Evolutionary conservation across 2,329 filamentous ascomycete species (phyloP).

Genomic region (Stagonosporopsis cucurbitacearum): DNA sequence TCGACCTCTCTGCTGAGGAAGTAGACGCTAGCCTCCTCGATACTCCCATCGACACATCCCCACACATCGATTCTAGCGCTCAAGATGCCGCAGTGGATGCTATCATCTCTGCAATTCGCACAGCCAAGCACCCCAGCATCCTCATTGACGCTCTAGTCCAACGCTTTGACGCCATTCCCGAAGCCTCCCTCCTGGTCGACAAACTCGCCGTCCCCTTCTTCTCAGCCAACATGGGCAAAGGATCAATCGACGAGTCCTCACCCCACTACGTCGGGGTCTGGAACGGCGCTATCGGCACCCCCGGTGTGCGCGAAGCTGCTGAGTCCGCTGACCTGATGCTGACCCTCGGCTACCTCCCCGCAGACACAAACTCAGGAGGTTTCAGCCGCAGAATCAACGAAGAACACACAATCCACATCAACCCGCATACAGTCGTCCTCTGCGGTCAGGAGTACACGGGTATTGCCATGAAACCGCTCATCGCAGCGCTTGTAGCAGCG

Average conservation of each 20-base stretch:
- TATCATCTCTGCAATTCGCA: constrained; percentile 40
- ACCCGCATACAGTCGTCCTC: constrained; percentile 48
- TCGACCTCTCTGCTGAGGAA: constrained; percentile 50
- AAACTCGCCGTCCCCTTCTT: constrained; percentile 49
- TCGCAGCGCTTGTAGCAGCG: constrained; percentile 35
- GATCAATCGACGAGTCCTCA: constrained; percentile 52
- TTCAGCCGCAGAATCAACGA: constrained; percentile 48
- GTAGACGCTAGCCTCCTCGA: constrained; percentile 45
- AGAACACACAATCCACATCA: constrained; percentile 44
- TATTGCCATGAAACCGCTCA: constrained; percentile 48
- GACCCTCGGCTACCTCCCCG: constrained; percentile 49
- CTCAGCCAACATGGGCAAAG: constrained; percentile 52
- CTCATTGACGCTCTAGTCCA: constrained; percentile 51
- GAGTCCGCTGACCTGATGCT: constrained; percentile 48
- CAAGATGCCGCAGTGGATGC: constrained; percentile 44
- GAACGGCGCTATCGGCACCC: constrained; percentile 49
- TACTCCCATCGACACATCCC: constrained; percentile 46
- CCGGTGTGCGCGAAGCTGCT: constrained; percentile 48
- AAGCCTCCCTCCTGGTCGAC: constrained; percentile 43
- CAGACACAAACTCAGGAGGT: constrained; percentile 53
- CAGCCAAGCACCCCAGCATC: constrained; percentile 47
- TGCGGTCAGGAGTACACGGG: constrained; percentile 42
- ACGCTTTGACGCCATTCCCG: constrained; percentile 46
- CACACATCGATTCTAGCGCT: constrained; percentile 32
- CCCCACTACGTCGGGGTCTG: constrained; percentile 51